phyloP scores from a whole-genome alignment of 2,329 filamentous ascomycete genomes.

The Pseudogymnoascus sp. region DNA sequence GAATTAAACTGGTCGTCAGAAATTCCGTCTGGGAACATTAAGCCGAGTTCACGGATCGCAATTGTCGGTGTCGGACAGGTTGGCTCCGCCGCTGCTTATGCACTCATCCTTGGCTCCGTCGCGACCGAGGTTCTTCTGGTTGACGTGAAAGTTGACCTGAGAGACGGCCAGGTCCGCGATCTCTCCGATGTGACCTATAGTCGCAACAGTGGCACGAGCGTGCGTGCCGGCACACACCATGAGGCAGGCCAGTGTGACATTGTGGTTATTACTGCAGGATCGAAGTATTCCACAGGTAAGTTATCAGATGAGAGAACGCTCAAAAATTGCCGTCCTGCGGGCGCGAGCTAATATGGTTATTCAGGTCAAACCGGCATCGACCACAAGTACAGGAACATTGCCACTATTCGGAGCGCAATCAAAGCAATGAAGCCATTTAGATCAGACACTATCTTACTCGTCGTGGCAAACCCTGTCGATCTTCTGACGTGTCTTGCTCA shows the following conservation, averaged over 20 bases:
- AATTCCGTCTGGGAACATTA: too few species aligned
- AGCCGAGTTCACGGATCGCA: conserved; percentile 29
- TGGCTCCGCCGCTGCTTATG: conserved; percentile 42
- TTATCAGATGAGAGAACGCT: too few species aligned
- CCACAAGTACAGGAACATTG: conserved; percentile 39
- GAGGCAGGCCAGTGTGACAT: conserved; percentile 47
- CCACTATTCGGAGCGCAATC: conserved; percentile 40
- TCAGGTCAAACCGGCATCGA: conserved; percentile 37
- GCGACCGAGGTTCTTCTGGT: conserved; percentile 44
- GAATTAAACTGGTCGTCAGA: too few species aligned
- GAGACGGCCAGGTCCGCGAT: conserved; percentile 43
- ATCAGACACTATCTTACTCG: conserved; percentile 38
- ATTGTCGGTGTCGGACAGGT: conserved; percentile 44
- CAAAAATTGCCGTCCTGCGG: too few species aligned
- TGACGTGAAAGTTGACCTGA: conserved; percentile 38
- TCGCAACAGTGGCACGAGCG: conserved; percentile 30
- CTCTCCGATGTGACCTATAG: conserved; percentile 42
- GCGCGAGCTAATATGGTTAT: not conserved
- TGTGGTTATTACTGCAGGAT: conserved; percentile 45
- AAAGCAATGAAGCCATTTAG: conserved; percentile 40
- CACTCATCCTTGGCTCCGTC: conserved; percentile 41
- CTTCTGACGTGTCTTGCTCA: conserved; percentile 43
- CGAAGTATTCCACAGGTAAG: conserved; percentile 36
- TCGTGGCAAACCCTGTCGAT: conserved; percentile 48
- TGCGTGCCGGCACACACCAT: conserved; percentile 35